A percentile compares a stretch with the other conserved stretches of the same genome.
Conservation (phyloP, 768 basidiomycete species). For the Agaricus subrufescens region DNA sequence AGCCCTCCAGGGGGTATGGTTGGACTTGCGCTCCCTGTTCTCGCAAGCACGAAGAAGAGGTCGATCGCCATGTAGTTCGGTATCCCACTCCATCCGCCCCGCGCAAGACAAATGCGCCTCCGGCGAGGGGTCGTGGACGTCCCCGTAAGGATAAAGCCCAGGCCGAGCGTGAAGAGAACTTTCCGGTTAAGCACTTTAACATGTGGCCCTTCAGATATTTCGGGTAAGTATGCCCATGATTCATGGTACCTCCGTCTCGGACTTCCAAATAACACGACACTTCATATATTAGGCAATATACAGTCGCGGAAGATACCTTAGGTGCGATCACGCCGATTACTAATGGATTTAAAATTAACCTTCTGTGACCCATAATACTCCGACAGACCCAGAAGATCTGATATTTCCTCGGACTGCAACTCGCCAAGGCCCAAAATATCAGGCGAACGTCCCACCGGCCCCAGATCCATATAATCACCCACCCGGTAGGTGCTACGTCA, state of each 20-base stretch:
- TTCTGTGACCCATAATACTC: slow-evolving; percentile 15
- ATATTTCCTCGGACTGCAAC: slow-evolving; percentile 94
- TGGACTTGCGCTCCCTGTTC: slow-evolving; percentile 98
- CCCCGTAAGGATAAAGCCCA: slow-evolving; percentile 72
- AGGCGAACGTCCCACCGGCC: slow-evolving; percentile 53
- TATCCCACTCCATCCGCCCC: slow-evolving; percentile 42
- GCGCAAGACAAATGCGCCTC: slow-evolving; percentile 66
- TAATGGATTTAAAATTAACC: slow-evolving; percentile 2
- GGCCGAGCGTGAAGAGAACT: slow-evolving; percentile 73
- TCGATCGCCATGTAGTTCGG: slow-evolving; percentile 70
- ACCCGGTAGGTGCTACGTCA: slow-evolving; percentile 26
- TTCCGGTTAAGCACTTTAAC: slow-evolving; percentile 79
- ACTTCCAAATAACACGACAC: slow-evolving; percentile 5
- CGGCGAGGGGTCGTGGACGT: slow-evolving; percentile 67
- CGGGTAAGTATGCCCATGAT: slow-evolving; percentile 54
- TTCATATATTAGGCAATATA: slow-evolving; percentile 61
- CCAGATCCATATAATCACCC: slow-evolving; percentile 36
- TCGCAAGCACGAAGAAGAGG: slow-evolving; percentile 79
- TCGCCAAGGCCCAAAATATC: slow-evolving; percentile 85
- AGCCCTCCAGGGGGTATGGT: slow-evolving; percentile 93
- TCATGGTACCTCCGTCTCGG: slow-evolving; percentile 5
- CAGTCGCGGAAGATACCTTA: slow-evolving; percentile 86
- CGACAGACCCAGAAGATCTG: slow-evolving; percentile 87
- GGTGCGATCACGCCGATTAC: slow-evolving; percentile 39
- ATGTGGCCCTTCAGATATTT: slow-evolving; percentile 97